Conservation (phyloP, 805 yeast genomes). For the Candida silvicultrix region DNA sequence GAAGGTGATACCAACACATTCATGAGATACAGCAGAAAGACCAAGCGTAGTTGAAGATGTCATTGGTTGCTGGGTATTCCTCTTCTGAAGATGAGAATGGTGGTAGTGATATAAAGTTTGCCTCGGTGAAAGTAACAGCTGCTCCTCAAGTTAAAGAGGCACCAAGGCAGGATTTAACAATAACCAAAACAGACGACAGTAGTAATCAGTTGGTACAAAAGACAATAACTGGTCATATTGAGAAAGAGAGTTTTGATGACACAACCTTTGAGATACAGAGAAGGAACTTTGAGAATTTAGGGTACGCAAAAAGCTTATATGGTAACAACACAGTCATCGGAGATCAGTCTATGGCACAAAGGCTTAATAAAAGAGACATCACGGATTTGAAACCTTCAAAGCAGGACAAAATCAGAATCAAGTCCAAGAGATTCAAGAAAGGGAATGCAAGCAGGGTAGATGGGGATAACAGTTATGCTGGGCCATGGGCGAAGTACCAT, state of each 20-base stretch:
- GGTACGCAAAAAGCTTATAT: constrained; percentile 14
- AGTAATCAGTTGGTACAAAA: constrained; percentile 2
- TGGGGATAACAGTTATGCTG: constrained; percentile 41
- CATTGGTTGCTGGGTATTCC: constrained; percentile 7
- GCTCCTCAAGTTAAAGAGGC: constrained; percentile 1
- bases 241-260: constrained; percentile 31
- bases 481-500: constrained; percentile 59
- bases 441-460: constrained; percentile 33
- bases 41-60: constrained; percentile 1
- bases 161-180: not conserved
- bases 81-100: constrained; percentile 3
- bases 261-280: constrained; percentile 35
- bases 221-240: constrained; percentile 23
- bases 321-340: constrained; percentile 5
- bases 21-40: no score
- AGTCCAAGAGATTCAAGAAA: constrained; percentile 29
- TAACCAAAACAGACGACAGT: constrained; percentile 2
- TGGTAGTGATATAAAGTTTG: not conserved
- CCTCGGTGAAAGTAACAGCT: not conserved
- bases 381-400: constrained; percentile 22
- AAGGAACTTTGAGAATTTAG: constrained; percentile 27
- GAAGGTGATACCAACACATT: no score
- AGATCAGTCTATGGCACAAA: constrained; percentile 11
- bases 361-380: constrained; percentile 18
- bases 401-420: constrained; percentile 25